Evolutionary conservation across 148 eudicot species (phyloP).

Genomic region (Rhododendron ferrugineum): DNA sequence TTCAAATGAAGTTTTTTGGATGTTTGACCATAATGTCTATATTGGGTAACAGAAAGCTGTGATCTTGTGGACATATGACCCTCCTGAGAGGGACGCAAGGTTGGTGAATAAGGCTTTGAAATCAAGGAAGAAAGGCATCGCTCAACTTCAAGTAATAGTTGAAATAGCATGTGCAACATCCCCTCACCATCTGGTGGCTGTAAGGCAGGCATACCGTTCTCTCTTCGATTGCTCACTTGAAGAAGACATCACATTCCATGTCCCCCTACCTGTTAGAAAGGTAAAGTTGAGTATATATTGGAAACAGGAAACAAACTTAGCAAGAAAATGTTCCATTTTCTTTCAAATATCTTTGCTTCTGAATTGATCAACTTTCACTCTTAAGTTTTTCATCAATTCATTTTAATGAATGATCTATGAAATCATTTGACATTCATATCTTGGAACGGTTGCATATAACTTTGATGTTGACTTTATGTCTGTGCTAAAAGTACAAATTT

Average conservation of each 20-base stretch:
- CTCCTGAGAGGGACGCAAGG: slow-evolving; percentile 83
- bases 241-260: slow-evolving; percentile 52
- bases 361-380: neutral
- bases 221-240: slow-evolving; percentile 67
- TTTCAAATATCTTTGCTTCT: neutral
- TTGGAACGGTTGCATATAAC: neutral
- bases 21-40: neutral
- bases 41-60: slow-evolving; percentile 50
- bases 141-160: slow-evolving; percentile 53
- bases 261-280: slow-evolving; percentile 56
- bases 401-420: too few relatives aligned
- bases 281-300: slow-evolving; percentile 19
- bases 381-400: neutral
- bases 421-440: neutral
- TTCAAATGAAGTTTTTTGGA: neutral
- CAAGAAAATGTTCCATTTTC: neutral
- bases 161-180: slow-evolving; percentile 78
- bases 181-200: slow-evolving; percentile 62
- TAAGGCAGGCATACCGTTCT: slow-evolving; percentile 60
- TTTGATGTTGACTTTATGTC: neutral
- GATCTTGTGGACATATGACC: slow-evolving; percentile 67
- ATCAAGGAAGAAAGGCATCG: slow-evolving; percentile 34
- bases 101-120: slow-evolving; percentile 56
- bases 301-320: neutral
- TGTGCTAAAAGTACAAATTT: neutral